A percentile compares a stretch with the other conserved stretches of the same genome.
Evolutionary conservation across 2,329 filamentous ascomycete species (phyloP).

Genomic region (Colletotrichum sojae): DNA sequence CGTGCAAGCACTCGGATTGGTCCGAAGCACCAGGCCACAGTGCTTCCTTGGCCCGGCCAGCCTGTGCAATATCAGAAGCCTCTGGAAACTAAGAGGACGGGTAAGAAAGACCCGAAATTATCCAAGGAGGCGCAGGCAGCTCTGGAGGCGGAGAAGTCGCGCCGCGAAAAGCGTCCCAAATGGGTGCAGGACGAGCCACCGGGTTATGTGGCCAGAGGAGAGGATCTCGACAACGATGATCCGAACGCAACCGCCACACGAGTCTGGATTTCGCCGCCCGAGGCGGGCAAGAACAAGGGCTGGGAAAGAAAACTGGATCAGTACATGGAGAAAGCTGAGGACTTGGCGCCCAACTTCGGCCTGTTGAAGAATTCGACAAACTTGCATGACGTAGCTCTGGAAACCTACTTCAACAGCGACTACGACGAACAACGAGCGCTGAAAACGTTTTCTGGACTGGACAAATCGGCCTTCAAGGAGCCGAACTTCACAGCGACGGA

Average conservation of each 20-base stretch:
- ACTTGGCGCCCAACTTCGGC: slow-evolving; percentile 76
- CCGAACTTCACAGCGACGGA: slow-evolving; percentile 85
- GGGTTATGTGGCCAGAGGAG: slow-evolving; percentile 88
- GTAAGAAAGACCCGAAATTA: slow-evolving; percentile 82
- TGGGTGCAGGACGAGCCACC: slow-evolving; percentile 94
- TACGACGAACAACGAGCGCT: slow-evolving; percentile 82
- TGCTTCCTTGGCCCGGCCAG: slow-evolving; percentile 86
- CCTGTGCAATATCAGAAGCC: slow-evolving; percentile 93
- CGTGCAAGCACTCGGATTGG: slow-evolving; percentile 93
- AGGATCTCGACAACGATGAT: slow-evolving; percentile 80
- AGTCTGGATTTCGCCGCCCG: slow-evolving; percentile 82
- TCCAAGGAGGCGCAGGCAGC: slow-evolving; percentile 85
- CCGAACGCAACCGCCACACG: slow-evolving; percentile 81
- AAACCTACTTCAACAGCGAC: slow-evolving; percentile 78
- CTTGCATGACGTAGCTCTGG: slow-evolving; percentile 85
- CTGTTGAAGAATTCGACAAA: slow-evolving; percentile 86
- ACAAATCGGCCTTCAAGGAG: slow-evolving; percentile 84
- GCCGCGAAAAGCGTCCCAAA: slow-evolving; percentile 86
- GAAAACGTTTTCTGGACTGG: slow-evolving; percentile 75
- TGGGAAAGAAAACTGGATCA: slow-evolving; percentile 68
- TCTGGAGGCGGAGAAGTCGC: slow-evolving; percentile 84
- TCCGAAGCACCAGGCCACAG: slow-evolving; percentile 90
- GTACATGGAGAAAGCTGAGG: slow-evolving; percentile 81
- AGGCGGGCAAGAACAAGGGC: slow-evolving; percentile 74
- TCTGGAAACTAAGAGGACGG: slow-evolving; percentile 85